Base-by-base conservation (phyloP, 306 rosid species). In the Prunus kanzakura region DNA sequence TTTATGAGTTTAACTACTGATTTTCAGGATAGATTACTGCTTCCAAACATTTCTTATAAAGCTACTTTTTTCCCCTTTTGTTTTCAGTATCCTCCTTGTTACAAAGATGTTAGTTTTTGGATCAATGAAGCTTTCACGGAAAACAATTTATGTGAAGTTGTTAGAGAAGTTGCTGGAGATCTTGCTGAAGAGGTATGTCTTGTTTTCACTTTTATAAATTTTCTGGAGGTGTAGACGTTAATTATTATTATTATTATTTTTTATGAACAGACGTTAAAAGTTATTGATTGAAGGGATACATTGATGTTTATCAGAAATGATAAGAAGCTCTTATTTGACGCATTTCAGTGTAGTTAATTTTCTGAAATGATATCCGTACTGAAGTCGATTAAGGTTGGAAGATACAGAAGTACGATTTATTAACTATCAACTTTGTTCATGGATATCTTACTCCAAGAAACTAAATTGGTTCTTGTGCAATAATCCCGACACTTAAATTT, bases 101-200 rank as follows among this genome's bases (percentile, higher is more conserved):
- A 85, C 88, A 95, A 95, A 82, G 98, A 95, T 75, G 84, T 92
- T 61, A 95, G 98, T 81, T 95, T 95, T 78, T 95, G 98, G 98
- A 90, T 90, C 86, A 89, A 58, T 77, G 97, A 95, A 70, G 77
- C 93, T 63, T 91, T 88, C 84, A 91, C 98, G 8, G 99, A 96
- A 82, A 96, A 96, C 81, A 96, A 96, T 85, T 87, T 96, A 50
- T 96, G 99, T 78, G 99, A 96, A 87, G 85, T 96, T 82, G 99
- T 96, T 61, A 89, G 99, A 88, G 93, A 89, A 66, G 81, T 91
- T 74, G 93, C 97, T 0, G 99, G 99, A 76, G 99, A 96, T 86
- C 97, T 96, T 78, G 99, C 67, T 61, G 99, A 96, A 86, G 99
- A 96, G 99, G 99, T 95, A 90, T 70, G 74, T 50, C 46, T 81